Conservation (phyloP, 352 stramenopile species). For the Globisporangium cylindrosporum region DNA sequence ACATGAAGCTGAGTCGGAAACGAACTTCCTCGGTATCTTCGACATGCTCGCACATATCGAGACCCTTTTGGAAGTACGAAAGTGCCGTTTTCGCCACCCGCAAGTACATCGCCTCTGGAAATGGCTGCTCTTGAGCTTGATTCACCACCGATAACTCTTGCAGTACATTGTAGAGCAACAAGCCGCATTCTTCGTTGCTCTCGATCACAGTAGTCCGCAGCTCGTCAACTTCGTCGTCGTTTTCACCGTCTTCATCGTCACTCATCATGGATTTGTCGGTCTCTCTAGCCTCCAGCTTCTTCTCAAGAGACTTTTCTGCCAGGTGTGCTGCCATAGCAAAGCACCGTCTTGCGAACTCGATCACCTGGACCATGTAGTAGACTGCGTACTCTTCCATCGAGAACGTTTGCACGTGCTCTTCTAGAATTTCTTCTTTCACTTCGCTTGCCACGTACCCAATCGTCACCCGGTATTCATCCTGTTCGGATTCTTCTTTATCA, state of each 20-base stretch:
- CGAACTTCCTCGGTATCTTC: conserved; percentile 45
- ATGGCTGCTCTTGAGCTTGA: conserved; percentile 23
- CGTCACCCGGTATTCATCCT: conserved; percentile 18
- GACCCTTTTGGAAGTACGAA: conserved; percentile 36
- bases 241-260: conserved; percentile 18
- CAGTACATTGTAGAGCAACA: conserved; percentile 71
- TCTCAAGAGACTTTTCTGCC: conserved; percentile 19
- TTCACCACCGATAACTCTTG: conserved; percentile 62
- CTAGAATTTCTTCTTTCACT: conserved; percentile 1
- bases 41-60: conserved; percentile 31
- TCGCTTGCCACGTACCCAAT: neutral
- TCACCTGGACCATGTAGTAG: conserved; percentile 46
- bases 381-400: conserved; percentile 46
- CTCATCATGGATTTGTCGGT: neutral
- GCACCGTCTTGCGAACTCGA: conserved; percentile 63
- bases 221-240: conserved; percentile 28
- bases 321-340: conserved; percentile 63
- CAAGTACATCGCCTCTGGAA: conserved; percentile 28
- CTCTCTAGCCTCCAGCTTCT: conserved; percentile 2
- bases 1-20: conserved; percentile 74
- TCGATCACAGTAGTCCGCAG: conserved; percentile 41
- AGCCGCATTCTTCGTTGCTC: conserved; percentile 67
- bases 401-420: conserved; percentile 4
- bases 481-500: conserved; percentile 18
- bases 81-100: conserved; percentile 31